phyloP scores from a whole-genome alignment of 768 basidiomycete genomes.

The Tylopilus felleus region DNA sequence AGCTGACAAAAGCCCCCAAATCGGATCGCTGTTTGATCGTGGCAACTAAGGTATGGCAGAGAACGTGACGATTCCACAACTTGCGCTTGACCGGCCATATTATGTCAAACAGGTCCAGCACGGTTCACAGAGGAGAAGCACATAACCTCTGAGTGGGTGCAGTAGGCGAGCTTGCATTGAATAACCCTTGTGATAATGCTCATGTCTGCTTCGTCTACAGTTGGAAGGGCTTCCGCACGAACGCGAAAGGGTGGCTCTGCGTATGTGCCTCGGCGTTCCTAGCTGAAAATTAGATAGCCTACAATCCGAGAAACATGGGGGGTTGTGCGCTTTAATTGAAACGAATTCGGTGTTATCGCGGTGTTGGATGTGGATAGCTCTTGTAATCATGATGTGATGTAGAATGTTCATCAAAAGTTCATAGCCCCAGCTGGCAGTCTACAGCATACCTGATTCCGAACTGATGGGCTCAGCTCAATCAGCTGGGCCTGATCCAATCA shows the following conservation, averaged over 20 bases:
- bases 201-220: background rate
- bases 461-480: slow-evolving; percentile 12
- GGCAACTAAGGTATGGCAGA: background rate
- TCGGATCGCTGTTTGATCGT: slow-evolving; percentile 5
- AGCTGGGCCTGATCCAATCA: slow-evolving; percentile 17
- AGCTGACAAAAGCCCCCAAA: background rate
- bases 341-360: background rate
- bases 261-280: slow-evolving; percentile 5
- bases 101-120: background rate
- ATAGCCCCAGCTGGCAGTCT: slow-evolving; percentile 3
- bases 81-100: background rate
- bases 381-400: slow-evolving; percentile 9
- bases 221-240: slow-evolving; percentile 1
- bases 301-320: background rate
- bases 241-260: background rate
- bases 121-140: background rate
- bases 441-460: slow-evolving; percentile 1
- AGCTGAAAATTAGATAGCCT: background rate
- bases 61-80: background rate
- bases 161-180: slow-evolving; percentile 2
- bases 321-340: background rate
- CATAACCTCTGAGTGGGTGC: background rate
- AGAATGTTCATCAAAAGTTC: background rate
- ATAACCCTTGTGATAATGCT: slow-evolving; percentile 9
- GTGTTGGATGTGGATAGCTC: background rate